These are phyloP conservation scores for Boletus coccyginus DNA, from an alignment of 768 basidiomycete genomes.

Conservation along the genomic window DNA sequence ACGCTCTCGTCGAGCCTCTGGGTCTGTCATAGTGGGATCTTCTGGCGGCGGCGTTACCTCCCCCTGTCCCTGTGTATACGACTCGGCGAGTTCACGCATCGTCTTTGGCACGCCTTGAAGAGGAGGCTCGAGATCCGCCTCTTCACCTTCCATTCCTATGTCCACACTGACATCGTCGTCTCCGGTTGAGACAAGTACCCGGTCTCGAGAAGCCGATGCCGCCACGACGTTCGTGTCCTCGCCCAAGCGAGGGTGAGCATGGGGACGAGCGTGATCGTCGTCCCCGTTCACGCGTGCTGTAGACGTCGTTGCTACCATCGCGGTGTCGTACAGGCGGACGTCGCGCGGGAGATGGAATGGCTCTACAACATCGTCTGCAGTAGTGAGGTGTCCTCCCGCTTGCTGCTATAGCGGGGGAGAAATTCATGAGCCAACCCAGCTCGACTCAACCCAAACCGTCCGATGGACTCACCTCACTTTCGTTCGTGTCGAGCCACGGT, in stretches of 20 bases:
- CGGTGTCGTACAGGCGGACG: constrained; percentile 22
- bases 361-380: constrained; percentile 70
- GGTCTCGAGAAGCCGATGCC: constrained; percentile 7
- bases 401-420: constrained; percentile 10
- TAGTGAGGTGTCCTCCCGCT: constrained; percentile 62
- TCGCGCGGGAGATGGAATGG: constrained; percentile 68
- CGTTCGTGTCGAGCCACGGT: constrained; percentile 21
- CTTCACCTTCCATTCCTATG: constrained; percentile 16
- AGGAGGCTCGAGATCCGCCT: constrained; percentile 13
- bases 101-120: constrained; percentile 45
- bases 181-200: constrained; percentile 5
- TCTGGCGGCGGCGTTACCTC: constrained; percentile 19
- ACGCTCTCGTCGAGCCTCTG: background rate
- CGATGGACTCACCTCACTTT: constrained; percentile 21
- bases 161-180: constrained; percentile 1
- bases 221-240: background rate
- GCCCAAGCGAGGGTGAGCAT: background rate
- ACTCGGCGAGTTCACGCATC: constrained; percentile 63
- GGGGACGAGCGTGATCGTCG: background rate
- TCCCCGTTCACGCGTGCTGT: background rate
- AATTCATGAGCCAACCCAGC: constrained; percentile 19
- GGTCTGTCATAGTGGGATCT: background rate
- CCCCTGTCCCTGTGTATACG: constrained; percentile 7
- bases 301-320: constrained; percentile 9
- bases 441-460: background rate